Evolutionary conservation across 176 grass and related monocot species (phyloP).

Genomic region (Thalia dealbata): DNA sequence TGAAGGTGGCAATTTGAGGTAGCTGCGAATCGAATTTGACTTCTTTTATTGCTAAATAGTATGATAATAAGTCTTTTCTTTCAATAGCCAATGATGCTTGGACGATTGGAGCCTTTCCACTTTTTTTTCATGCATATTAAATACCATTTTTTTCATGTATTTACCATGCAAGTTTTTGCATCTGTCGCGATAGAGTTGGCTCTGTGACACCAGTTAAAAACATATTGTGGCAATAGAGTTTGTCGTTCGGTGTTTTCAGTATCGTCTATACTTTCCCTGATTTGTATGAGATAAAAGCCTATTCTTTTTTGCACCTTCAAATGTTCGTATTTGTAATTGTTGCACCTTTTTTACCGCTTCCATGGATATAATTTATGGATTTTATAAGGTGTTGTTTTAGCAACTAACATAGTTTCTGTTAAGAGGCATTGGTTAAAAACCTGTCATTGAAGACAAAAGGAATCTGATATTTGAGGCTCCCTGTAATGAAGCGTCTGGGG

Average conservation of each 20-base stretch:
- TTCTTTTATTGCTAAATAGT: background rate
- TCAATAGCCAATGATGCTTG: background rate
- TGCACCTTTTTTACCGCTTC: background rate
- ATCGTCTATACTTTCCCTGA: background rate
- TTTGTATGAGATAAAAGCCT: background rate
- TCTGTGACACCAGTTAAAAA: no score
- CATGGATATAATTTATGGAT: background rate
- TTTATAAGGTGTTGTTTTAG: no score
- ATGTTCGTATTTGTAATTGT: background rate
- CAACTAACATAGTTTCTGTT: no score
- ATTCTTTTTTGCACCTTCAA: background rate
- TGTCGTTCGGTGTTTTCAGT: background rate
- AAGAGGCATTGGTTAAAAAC: no score
- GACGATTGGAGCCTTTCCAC: background rate
- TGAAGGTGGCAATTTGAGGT: constrained; percentile 4
- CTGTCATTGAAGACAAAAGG: no score
- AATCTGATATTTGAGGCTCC: no score
- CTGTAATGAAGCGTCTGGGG: no score
- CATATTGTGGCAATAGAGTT: background rate
- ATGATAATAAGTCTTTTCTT: background rate
- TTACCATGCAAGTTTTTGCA: background rate
- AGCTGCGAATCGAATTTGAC: background rate
- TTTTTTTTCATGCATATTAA: background rate
- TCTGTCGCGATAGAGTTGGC: background rate
- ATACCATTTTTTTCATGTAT: background rate